phyloP scores from a whole-genome alignment of 495 filamentous ascomycete species.

The Tetracladium marchalianum region DNA sequence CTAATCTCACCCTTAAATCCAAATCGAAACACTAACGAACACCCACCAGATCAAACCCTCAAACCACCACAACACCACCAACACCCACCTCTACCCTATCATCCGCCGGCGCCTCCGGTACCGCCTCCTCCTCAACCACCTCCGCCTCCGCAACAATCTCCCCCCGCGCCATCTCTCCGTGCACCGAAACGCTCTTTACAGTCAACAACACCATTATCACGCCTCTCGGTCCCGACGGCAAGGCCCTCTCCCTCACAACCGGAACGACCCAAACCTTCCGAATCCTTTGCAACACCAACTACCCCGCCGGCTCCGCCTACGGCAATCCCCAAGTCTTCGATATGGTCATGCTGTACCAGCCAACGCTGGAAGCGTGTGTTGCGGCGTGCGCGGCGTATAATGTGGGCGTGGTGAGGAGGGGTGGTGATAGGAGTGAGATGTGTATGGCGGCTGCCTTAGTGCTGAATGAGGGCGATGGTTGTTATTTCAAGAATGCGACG shows the following conservation, averaged over 20 bases:
- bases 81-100: neutral
- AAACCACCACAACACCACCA: neutral
- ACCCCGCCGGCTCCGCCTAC: constrained; percentile 13
- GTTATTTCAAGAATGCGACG: constrained; percentile 30
- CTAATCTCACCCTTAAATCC: neutral
- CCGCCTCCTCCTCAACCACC: neutral
- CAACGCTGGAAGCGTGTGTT: constrained; percentile 26
- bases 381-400: constrained; percentile 27
- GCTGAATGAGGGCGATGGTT: constrained; percentile 16
- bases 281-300: constrained; percentile 25
- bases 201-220: constrained; percentile 19
- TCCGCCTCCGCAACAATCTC: neutral
- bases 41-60: neutral
- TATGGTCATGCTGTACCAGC: constrained; percentile 25
- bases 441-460: constrained; percentile 3
- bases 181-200: constrained; percentile 3
- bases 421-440: constrained; percentile 9
- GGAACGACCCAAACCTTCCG: constrained; percentile 20
- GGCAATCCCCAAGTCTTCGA: constrained; percentile 21
- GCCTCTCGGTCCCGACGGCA: constrained; percentile 19
- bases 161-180: constrained; percentile 19
- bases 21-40: neutral
- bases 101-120: neutral
- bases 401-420: neutral
- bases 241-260: constrained; percentile 15